Base-by-base conservation (phyloP, 1,284 basidiomycete genomes). In the Moesziomyces sp. region DNA sequence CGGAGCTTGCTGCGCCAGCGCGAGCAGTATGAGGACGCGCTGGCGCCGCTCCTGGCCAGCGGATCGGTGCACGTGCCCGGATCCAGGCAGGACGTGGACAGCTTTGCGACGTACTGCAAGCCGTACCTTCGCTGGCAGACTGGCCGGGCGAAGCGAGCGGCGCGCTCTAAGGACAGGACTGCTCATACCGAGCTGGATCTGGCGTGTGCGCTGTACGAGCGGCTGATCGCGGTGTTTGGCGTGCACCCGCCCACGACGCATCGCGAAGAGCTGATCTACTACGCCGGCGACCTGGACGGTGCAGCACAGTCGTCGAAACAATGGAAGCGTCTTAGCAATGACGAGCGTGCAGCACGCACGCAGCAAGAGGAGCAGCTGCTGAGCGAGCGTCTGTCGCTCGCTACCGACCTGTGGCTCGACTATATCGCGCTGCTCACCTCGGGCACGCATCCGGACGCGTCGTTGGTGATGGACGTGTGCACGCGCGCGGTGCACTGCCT, bases 371-470 rank as follows among this genome's bases (percentile, higher is more conserved):
- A 66, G 50, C 72, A 74, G 47, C 66, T 67, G 0, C 58, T 61
- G 30, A 43, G 63, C 3, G 55, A 74, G 35, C 30, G 59, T 1
- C 53, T 65, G 3, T 19, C 62, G 16, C 52, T 69, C 1, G 72
- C 76, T 0, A 78, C 74, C 35, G 58, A 69, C 24, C 42, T 83
- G 3, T 83, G 82, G 82, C 58, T 67, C 19, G 81, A 81, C 50
- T 82, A 78, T 52, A 49, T 70, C 11, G 43, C 62, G n/a, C 33
- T 62, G 14, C 60, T 66, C 19, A 54, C 70, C 0, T 63, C 60
- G 0, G 46, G 57, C 3, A 24, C 18, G 11, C 40, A 56, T 21
- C 69, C 69, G 1, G 72, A 77, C 14, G 68, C 66, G 2, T 55
- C 71, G n/a, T 43, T 73, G 1, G 56, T 76, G 14, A 52, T 78